These are phyloP conservation scores for Fusarium nematophilum DNA, from an alignment of 2,329 filamentous ascomycete species.

Conservation along the genomic window DNA sequence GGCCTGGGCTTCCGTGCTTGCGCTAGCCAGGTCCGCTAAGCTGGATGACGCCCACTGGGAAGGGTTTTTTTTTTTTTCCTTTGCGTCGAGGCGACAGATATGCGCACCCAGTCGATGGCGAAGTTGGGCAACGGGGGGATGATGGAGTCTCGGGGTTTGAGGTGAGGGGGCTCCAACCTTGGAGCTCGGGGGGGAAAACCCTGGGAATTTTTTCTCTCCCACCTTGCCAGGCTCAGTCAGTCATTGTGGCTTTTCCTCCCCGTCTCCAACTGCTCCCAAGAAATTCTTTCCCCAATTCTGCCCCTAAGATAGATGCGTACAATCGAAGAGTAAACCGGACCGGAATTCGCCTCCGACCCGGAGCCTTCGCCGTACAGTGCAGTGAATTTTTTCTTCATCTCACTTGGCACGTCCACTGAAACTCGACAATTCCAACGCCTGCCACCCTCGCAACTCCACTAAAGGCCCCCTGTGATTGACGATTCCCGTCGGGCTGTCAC, in stretches of 20 bases:
- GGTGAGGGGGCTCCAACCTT: constrained; percentile 13
- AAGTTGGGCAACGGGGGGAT: not conserved
- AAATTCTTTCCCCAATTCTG: constrained; percentile 19
- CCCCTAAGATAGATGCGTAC: not conserved
- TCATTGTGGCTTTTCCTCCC: constrained; percentile 13
- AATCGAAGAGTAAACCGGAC: constrained; percentile 15
- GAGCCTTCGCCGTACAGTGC: constrained; percentile 16
- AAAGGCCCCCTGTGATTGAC: constrained; percentile 24
- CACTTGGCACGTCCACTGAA: constrained; percentile 25
- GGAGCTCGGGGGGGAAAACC: constrained; percentile 6
- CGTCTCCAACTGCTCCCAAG: not conserved
- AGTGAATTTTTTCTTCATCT: constrained; percentile 12
- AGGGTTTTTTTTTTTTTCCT: constrained; percentile 2
- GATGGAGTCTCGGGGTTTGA: constrained; percentile 2
- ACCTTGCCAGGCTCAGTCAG: not conserved
- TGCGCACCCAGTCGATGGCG: constrained; percentile 10
- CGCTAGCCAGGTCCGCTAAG: constrained; percentile 27
- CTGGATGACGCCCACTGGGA: constrained; percentile 38
- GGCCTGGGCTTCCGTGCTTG: constrained; percentile 32
- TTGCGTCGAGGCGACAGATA: constrained; percentile 21
- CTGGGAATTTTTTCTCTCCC: constrained; percentile 5
- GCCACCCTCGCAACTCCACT: constrained; percentile 14
- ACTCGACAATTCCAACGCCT: constrained; percentile 9
- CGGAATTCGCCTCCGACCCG: constrained; percentile 33
- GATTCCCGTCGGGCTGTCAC: not conserved